Base-by-base conservation (phyloP, 768 basidiomycete genomes). In the Boletus rufocinnamomeus region DNA sequence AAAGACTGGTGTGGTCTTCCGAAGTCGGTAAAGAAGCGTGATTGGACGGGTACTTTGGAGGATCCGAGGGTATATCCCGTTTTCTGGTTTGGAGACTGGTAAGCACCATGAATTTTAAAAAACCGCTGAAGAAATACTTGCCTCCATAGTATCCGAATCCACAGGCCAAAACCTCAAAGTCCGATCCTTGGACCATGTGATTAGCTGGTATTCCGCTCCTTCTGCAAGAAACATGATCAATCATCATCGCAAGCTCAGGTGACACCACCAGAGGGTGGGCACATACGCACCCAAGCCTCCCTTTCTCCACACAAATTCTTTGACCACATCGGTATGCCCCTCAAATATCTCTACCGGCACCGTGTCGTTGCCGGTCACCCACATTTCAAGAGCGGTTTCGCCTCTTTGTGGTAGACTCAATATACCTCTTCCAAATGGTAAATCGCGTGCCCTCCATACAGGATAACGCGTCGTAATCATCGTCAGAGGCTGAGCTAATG, bases 231-330 rank as follows among this genome's bases (percentile, higher is more conserved):
- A 27, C 21, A 40, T 47, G 23, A 49, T 30, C 6, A 14, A 40
- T 34, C 34, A 10, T 43, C 16, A 23, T 13, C 13, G 34, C 8
- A 23, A 35, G 27, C 25, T 41, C 23, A 6, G 21, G 13, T 19
- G 16, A 11, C 52, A 46, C 32, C 14, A 37, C 25, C 4, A 19
- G 3, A 32, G 19, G n/a, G 17, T 2, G 8, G 25, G 5, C 2
- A 34, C 0, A 38, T 13, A 52, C 69, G 73, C 23, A 85, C 88
- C 85, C 61, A 75, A 65, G 6, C 80, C 81, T 3, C 87, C 82
- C 66, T 80, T 84, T 59, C 97, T 79, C 97, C 97, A 99, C 2
- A 99, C 95, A 70, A 96, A 99, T 74, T 99, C 96, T 67, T 96
- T 97, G 21, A 98, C 96, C 2, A 95, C 93, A 62, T 96, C 94